A percentile compares a stretch with the other conserved stretches of the same genome.
Conservation (phyloP, 75 land plant genomes). For the Picea sitchensis region DNA sequence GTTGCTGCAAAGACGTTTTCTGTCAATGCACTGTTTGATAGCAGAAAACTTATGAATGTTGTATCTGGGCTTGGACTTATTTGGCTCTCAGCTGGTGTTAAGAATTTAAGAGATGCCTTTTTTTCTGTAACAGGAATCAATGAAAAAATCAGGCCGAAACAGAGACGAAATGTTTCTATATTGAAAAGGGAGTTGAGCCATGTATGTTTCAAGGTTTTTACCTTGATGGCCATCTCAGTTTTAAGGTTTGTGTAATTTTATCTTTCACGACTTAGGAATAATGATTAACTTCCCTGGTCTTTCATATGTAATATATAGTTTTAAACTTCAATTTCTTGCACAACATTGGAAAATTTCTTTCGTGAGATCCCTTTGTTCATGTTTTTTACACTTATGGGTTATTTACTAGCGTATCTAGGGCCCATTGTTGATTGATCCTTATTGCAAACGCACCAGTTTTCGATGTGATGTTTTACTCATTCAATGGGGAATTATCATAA, state of each 20-base stretch:
- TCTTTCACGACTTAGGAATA: background rate
- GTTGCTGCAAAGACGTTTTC: constrained; percentile 11
- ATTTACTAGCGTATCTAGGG: too few species aligned
- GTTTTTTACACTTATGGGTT: too few species aligned
- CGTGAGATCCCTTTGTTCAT: too few species aligned
- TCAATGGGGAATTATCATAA: too few species aligned
- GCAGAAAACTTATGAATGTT: constrained; percentile 11
- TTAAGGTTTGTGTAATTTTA: constrained; percentile 2
- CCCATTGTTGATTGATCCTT: too few species aligned
- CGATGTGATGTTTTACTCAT: too few species aligned
- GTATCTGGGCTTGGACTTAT: constrained; percentile 13
- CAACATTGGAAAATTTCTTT: too few species aligned
- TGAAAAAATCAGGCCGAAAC: background rate
- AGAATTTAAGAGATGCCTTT: constrained; percentile 4
- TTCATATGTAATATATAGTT: too few species aligned
- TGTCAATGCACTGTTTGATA: constrained; percentile 15
- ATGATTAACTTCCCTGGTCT: too few species aligned
- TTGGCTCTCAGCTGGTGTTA: constrained; percentile 19
- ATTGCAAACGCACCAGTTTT: too few species aligned
- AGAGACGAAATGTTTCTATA: background rate
- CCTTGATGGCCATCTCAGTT: constrained; percentile 4
- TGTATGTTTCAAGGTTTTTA: constrained; percentile 7
- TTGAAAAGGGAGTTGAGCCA: constrained; percentile 2
- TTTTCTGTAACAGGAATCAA: background rate
- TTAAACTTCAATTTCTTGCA: too few species aligned